Percentiles rank a stretch among this genome's conserved stretches.
phyloP scores from a whole-genome alignment of 2,329 filamentous ascomycete species.

The Neospermospora avenae region DNA sequence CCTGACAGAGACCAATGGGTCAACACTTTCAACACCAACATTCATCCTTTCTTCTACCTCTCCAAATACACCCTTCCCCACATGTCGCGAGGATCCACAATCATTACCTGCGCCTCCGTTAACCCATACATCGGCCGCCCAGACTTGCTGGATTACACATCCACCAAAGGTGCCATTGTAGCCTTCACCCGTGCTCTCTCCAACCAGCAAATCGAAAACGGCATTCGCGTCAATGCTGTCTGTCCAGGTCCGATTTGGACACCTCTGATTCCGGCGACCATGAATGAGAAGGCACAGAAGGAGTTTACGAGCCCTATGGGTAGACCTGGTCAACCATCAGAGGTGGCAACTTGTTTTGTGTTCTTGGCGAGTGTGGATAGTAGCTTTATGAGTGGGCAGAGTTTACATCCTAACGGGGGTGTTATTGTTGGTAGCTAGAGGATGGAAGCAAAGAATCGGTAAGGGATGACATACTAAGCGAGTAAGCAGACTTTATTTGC shows the following conservation, averaged over 20 bases:
- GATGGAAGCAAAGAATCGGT: not conserved
- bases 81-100: conserved; percentile 69
- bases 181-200: conserved; percentile 57
- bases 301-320: conserved; percentile 74
- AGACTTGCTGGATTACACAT: conserved; percentile 74
- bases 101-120: conserved; percentile 84
- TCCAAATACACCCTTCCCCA: conserved; percentile 74
- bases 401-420: conserved; percentile 62
- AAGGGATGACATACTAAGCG: not conserved
- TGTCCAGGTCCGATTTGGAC: conserved; percentile 80
- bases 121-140: conserved; percentile 80
- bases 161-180: conserved; percentile 74
- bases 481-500: not conserved
- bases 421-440: conserved; percentile 44
- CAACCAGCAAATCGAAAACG: conserved; percentile 10
- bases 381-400: conserved; percentile 70
- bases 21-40: conserved; percentile 78
- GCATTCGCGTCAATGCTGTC: conserved; percentile 73
- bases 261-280: conserved; percentile 69
- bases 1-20: conserved; percentile 67
- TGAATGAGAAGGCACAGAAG: conserved; percentile 67
- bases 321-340: conserved; percentile 72
- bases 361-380: conserved; percentile 76
- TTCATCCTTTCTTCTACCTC: conserved; percentile 77
- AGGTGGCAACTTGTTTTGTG: conserved; percentile 78